Evolutionary conservation across 2,329 filamentous ascomycete genomes (phyloP).

Genomic region (Orbilia javanica): DNA sequence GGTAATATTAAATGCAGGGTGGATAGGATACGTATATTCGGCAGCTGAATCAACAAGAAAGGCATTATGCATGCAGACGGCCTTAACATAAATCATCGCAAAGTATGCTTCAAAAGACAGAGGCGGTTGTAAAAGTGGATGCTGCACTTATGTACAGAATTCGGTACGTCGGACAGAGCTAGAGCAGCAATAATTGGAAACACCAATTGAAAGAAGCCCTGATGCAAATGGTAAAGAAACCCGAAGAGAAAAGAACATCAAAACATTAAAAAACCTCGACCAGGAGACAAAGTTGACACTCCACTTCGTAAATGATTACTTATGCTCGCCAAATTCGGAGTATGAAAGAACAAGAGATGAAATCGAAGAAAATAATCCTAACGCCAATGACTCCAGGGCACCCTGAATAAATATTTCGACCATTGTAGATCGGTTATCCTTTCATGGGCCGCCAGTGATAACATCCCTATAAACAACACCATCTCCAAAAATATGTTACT

Average conservation of each 20-base stretch:
- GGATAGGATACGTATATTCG: background rate
- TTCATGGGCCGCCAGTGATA: background rate
- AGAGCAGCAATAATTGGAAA: background rate
- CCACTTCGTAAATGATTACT: background rate
- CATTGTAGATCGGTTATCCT: background rate
- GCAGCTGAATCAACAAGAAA: background rate
- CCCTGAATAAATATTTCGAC: background rate
- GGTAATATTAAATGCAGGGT: background rate
- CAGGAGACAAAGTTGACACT: background rate
- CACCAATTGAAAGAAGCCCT: background rate
- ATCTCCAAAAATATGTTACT: background rate
- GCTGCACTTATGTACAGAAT: background rate
- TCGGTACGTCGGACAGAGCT: background rate
- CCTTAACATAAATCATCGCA: background rate
- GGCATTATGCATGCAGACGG: background rate
- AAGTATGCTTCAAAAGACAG: background rate
- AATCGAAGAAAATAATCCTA: conserved; percentile 6
- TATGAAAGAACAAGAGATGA: too few species aligned
- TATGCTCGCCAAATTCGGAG: background rate
- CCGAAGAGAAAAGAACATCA: background rate
- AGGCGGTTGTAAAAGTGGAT: background rate
- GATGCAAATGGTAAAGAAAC: background rate
- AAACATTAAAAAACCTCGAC: background rate
- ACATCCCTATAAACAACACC: background rate
- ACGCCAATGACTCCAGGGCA: conserved; percentile 19